These are phyloP conservation scores for Russula sp. DNA, from an alignment of 768 basidiomycete genomes.

Conservation along the genomic window DNA sequence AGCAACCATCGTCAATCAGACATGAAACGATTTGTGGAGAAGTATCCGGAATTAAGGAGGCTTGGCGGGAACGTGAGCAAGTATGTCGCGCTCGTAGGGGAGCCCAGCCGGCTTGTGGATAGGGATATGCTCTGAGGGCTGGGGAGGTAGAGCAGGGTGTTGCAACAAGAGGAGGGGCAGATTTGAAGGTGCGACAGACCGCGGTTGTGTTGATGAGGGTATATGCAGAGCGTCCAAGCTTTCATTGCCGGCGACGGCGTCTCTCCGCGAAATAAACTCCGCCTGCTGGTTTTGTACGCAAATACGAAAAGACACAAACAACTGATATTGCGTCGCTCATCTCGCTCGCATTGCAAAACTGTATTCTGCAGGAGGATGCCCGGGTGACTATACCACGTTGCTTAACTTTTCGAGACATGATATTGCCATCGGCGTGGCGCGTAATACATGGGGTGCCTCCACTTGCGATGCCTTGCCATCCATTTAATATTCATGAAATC, in stretches of 20 bases:
- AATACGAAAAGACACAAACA: conserved; percentile 87
- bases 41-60: conserved; percentile 99
- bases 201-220: not conserved
- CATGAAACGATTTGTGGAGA: conserved; percentile 97
- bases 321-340: conserved; percentile 77
- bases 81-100: conserved; percentile 95
- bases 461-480: not conserved
- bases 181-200: conserved; percentile 59
- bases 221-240: conserved; percentile 68
- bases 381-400: conserved; percentile 38
- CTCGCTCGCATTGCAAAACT: conserved; percentile 67
- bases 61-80: conserved; percentile 98
- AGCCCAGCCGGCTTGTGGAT: conserved; percentile 86
- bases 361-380: conserved; percentile 70
- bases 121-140: conserved; percentile 81
- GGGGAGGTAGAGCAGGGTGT: conserved; percentile 96
- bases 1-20: conserved; percentile 83
- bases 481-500: not conserved
- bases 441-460: not conserved
- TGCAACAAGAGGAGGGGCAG: conserved; percentile 85
- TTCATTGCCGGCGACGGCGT: conserved; percentile 63
- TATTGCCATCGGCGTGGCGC: no score
- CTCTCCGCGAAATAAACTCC: conserved; percentile 76
- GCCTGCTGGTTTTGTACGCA: conserved; percentile 87
- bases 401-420: not conserved